Conservation (phyloP, 805 yeast species). For the Lachancea dasiensis region DNA sequence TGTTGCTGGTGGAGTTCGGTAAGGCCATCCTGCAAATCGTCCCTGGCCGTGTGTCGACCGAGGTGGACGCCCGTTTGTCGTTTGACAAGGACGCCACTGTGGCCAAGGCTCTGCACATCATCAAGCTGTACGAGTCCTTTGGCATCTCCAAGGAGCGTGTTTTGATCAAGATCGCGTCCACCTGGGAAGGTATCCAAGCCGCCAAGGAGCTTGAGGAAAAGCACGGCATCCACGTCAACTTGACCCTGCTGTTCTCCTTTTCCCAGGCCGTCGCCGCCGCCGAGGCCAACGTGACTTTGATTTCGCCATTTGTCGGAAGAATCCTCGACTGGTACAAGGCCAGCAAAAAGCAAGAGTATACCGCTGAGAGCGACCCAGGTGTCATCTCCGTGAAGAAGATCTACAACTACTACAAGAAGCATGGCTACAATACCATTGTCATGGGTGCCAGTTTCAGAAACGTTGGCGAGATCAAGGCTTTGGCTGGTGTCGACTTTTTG, state of each 20-base stretch:
- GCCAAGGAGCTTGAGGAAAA: slow-evolving; percentile 90
- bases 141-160: slow-evolving; percentile 89
- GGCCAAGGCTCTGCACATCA: slow-evolving; percentile 88
- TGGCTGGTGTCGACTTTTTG: slow-evolving; percentile 95
- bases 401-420: slow-evolving; percentile 97
- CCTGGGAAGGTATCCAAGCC: slow-evolving; percentile 99
- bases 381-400: slow-evolving; percentile 81
- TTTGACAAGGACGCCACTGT: slow-evolving; percentile 92
- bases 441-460: slow-evolving; percentile 99
- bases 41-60: slow-evolving; percentile 99
- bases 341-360: slow-evolving; percentile 80
- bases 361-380: slow-evolving; percentile 85
- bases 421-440: slow-evolving; percentile 92
- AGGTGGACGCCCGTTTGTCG: slow-evolving; percentile 97
- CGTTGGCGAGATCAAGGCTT: slow-evolving; percentile 87
- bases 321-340: slow-evolving; percentile 98
- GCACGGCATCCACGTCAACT: slow-evolving; percentile 88
- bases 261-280: slow-evolving; percentile 99
- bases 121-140: slow-evolving; percentile 72
- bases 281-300: slow-evolving; percentile 91
- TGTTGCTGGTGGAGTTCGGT: slow-evolving; percentile 94
- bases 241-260: slow-evolving; percentile 91
- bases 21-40: slow-evolving; percentile 85
- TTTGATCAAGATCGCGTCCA: slow-evolving; percentile 93
- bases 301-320: slow-evolving; percentile 99